Base-by-base conservation (phyloP, 2,329 filamentous ascomycete genomes). In the Orbilia blumenaviensis region DNA sequence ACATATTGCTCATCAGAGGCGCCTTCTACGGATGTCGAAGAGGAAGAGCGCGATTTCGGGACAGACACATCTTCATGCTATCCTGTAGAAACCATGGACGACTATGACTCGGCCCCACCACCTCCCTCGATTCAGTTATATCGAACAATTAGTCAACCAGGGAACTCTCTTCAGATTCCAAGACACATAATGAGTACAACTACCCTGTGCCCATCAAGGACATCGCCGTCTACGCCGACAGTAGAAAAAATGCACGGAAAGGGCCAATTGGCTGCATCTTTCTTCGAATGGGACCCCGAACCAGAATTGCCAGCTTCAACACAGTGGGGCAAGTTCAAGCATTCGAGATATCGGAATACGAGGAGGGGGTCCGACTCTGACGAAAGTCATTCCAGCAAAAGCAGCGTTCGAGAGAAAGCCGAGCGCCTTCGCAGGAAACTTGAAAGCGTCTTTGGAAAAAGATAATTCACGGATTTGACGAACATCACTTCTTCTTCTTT, bases 261-360 rank as follows among this genome's bases (percentile, higher is more conserved):
- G 46, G 48, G 9, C 10, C 46, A 25, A n/a, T 12, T 60, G 9
- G 66, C 63, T 12, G 21, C 46, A n/a, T 75, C 71, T 2, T 75
- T 68, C 25, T 75, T 75, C 23, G 71, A 75, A 32, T 75, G 71
- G 71, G 71, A 75, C 27, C 34, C 63, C 0, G 71, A 75, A 29
- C 63, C 71, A 46, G 46, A 68, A 7, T 38, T 48, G 7, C 27
- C 61, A 18, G 12, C 32, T 25, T n/a, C 62, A 12, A 74, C 63
- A 21, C 71, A 75, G n/a, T 75, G 71, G 71, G 44, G 32, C 18
- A 75, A 63, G 29, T 75, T 67, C 16, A 67, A 68, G 29, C 36
- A 41, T 29, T 75, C 71, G 4, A 67, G 29, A 18, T 63, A 58
- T 38, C 34, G 63, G 23, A 50, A 50, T 36, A 63, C 54, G 14